phyloP scores from a whole-genome alignment of 805 yeast genomes.

The Brettanomyces nanus region DNA sequence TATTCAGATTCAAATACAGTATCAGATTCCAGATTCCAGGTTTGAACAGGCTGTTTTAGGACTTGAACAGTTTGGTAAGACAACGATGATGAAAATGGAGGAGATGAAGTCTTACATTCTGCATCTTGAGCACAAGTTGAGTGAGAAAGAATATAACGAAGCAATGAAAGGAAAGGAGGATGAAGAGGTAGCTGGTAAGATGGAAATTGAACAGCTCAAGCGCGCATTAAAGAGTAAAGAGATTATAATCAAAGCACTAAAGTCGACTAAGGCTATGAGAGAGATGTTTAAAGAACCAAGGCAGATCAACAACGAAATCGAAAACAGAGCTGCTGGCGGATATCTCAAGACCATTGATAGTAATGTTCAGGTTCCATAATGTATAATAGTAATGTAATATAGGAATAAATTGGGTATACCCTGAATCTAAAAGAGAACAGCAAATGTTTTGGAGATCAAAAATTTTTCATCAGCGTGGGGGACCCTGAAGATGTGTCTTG shows the following conservation, averaged over 20 bases:
- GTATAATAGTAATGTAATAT: not conserved
- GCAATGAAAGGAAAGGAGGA: not conserved
- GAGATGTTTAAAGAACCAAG: slow-evolving; percentile 19
- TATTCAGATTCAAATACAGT: slow-evolving; percentile 30
- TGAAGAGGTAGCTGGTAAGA: slow-evolving; percentile 14
- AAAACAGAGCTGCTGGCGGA: not conserved
- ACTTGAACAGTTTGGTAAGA: slow-evolving; percentile 39
- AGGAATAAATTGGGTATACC: not conserved
- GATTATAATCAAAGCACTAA: slow-evolving; percentile 65
- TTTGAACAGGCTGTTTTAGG: slow-evolving; percentile 36
- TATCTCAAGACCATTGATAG: slow-evolving; percentile 1
- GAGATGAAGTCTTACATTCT: slow-evolving; percentile 52
- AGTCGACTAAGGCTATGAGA: slow-evolving; percentile 56
- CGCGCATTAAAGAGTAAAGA: slow-evolving; percentile 65
- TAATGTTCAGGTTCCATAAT: not conserved
- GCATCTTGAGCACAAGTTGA: slow-evolving; percentile 50
- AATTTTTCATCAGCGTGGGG: too few relatives aligned
- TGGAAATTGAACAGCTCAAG: slow-evolving; percentile 51
- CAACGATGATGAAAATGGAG: slow-evolving; percentile 43
- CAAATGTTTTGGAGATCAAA: not conserved
- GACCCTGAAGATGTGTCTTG: too few relatives aligned
- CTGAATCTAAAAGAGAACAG: not conserved
- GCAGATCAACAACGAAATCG: not conserved
- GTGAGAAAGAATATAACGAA: slow-evolving; percentile 11
- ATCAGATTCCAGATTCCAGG: slow-evolving; percentile 19